A percentile compares a stretch with the other conserved stretches of the same genome.
phyloP scores from a whole-genome alignment of 208 protist genomes.

The Naegleria lovaniensis region DNA sequence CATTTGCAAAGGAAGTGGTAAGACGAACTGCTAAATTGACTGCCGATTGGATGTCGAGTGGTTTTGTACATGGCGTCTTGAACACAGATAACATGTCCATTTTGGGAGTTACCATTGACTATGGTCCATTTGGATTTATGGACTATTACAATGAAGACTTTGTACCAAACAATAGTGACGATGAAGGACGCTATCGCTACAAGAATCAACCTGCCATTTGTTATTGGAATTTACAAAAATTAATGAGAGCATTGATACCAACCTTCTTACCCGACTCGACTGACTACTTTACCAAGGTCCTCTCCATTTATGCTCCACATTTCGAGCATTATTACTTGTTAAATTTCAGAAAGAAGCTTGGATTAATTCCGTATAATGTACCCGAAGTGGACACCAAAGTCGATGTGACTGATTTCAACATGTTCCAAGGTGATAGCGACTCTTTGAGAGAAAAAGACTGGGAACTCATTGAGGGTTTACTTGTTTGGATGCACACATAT shows the following conservation, averaged over 20 bases:
- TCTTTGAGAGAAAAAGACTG: background rate
- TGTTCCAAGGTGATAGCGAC: background rate
- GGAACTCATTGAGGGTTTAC: background rate
- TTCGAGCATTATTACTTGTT: background rate
- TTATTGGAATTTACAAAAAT: constrained; percentile 34
- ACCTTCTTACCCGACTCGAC: background rate
- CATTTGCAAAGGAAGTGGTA: constrained; percentile 34
- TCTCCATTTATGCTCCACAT: background rate
- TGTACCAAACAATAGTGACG: constrained; percentile 34
- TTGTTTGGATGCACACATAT: background rate
- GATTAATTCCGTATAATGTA: background rate
- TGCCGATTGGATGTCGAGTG: constrained; percentile 49
- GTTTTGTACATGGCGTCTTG: constrained; percentile 57
- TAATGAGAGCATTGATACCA: background rate
- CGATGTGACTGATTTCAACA: background rate
- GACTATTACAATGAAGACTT: constrained; percentile 45
- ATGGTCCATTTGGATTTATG: constrained; percentile 61
- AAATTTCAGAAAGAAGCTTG: background rate
- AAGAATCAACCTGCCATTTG: constrained; percentile 25
- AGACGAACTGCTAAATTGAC: constrained; percentile 41
- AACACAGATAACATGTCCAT: constrained; percentile 65
- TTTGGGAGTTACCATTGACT: constrained; percentile 58
- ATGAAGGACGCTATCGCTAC: constrained; percentile 29
- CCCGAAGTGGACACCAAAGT: background rate
- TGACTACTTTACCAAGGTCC: background rate